Conservation (phyloP, 2,329 filamentous ascomycete species). For the Aspergillus brunneoviolaceus region DNA sequence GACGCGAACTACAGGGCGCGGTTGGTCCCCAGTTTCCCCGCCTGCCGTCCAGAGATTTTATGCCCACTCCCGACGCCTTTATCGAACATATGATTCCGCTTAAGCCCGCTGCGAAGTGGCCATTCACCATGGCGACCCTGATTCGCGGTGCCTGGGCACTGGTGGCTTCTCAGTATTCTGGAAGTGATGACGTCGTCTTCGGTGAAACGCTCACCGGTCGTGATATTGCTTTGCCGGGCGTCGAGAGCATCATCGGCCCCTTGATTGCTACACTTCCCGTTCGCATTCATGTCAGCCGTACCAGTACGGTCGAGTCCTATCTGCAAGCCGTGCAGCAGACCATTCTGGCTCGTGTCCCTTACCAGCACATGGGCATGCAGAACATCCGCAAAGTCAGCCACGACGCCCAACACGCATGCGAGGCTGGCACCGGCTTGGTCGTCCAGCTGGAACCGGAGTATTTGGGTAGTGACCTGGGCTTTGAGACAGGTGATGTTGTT, state of each 20-base stretch:
- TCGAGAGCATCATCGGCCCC: conserved; percentile 51
- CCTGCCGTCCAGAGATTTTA: conserved; percentile 49
- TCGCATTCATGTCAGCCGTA: conserved; percentile 39
- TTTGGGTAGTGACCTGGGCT: conserved; percentile 38
- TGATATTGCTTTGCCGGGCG: conserved; percentile 45
- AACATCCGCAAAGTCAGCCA: conserved; percentile 46
- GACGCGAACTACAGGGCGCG: conserved; percentile 45
- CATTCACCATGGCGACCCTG: conserved; percentile 48
- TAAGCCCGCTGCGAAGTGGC: conserved; percentile 21
- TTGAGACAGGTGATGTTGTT: conserved; percentile 36
- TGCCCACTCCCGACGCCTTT: conserved; percentile 45
- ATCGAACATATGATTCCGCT: conserved; percentile 45
- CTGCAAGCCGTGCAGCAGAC: conserved; percentile 33
- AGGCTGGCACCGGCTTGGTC: conserved; percentile 38
- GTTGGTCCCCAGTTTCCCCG: conserved; percentile 52
- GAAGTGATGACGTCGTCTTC: conserved; percentile 49
- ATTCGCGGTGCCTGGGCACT: conserved; percentile 52
- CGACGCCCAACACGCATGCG: conserved; percentile 40
- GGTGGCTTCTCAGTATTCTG: conserved; percentile 46
- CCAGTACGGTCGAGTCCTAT: conserved; percentile 28
- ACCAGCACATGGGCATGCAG: conserved; percentile 53
- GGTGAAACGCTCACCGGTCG: conserved; percentile 53
- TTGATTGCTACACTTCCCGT: conserved; percentile 52
- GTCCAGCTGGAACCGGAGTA: conserved; percentile 43
- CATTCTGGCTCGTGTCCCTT: conserved; percentile 41